phyloP scores from a whole-genome alignment of 202 grass and related monocot species.

The Digitaria exilis region DNA sequence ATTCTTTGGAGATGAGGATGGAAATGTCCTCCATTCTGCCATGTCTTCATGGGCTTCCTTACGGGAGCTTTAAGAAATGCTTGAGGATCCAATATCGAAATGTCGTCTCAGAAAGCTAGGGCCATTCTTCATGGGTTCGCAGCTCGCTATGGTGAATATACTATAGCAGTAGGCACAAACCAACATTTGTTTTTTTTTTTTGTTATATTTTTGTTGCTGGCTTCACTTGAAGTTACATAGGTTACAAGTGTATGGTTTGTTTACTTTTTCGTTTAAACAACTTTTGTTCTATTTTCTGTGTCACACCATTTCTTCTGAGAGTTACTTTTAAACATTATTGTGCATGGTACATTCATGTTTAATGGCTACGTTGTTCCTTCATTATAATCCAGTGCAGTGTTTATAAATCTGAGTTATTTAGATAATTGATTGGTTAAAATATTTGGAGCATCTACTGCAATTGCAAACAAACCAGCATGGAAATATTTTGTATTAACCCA shows the following conservation, averaged over 20 bases:
- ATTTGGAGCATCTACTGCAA: neutral
- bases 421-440: neutral
- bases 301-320: neutral
- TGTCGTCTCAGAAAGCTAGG: constrained; percentile 55
- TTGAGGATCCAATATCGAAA: constrained; percentile 48
- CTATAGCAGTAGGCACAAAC: neutral
- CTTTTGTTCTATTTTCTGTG: neutral
- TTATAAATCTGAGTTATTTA: neutral
- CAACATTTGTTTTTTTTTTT: neutral
- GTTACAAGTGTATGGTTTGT: neutral
- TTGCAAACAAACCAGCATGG: neutral
- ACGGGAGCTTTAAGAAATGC: neutral
- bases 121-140: constrained; percentile 38
- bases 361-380: neutral
- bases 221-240: neutral
- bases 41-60: constrained; percentile 22
- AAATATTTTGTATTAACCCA: constrained; percentile 11
- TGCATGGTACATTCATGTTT: neutral
- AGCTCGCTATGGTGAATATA: constrained; percentile 58
- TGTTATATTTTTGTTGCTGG: neutral
- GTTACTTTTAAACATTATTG: neutral
- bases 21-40: constrained; percentile 19
- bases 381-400: neutral
- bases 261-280: neutral
- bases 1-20: constrained; percentile 35